Evolutionary conservation across 192 early-diverging fungal genomes (phyloP).

Genomic region (Entomortierella beljakovae): DNA sequence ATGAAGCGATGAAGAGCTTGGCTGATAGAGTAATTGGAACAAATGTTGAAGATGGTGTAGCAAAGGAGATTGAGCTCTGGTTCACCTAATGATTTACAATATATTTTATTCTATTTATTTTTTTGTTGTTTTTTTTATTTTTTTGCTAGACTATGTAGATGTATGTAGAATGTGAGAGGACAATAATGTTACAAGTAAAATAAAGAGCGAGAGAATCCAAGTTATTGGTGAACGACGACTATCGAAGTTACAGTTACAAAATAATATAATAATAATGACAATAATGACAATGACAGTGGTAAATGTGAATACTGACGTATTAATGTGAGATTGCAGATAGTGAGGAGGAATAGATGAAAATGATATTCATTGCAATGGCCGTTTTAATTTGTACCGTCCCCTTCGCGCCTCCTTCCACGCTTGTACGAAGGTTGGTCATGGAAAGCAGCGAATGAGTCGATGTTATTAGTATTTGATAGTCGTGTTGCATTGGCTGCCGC

Average conservation of each 20-base stretch:
- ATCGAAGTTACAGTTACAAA: too few relatives aligned
- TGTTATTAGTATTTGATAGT: slow-evolving; percentile 32
- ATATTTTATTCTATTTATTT: neutral
- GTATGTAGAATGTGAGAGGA: too few relatives aligned
- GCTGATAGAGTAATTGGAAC: slow-evolving; percentile 51
- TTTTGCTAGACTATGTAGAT: neutral
- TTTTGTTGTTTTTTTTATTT: neutral
- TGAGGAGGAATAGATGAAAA: too few relatives aligned
- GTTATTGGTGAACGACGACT: too few relatives aligned
- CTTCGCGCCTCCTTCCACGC: slow-evolving; percentile 42
- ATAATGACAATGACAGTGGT: too few relatives aligned
- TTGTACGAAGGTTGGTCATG: slow-evolving; percentile 50
- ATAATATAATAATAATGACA: neutral
- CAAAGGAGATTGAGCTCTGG: slow-evolving; percentile 45
- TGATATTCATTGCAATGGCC: neutral
- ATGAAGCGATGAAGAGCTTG: slow-evolving; percentile 34
- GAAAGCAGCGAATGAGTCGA: slow-evolving; percentile 35
- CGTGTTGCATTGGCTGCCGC: slow-evolving; percentile 21
- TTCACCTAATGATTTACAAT: slow-evolving; percentile 2
- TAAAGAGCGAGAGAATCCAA: neutral
- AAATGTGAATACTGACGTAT: too few relatives aligned
- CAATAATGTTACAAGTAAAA: slow-evolving; percentile 5
- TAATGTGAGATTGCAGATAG: too few relatives aligned
- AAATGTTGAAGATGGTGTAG: slow-evolving; percentile 58
- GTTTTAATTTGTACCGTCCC: neutral